These are phyloP conservation scores for Amborella trichopoda DNA, from an alignment of 164 flowering plant species.

Conservation along the genomic window DNA sequence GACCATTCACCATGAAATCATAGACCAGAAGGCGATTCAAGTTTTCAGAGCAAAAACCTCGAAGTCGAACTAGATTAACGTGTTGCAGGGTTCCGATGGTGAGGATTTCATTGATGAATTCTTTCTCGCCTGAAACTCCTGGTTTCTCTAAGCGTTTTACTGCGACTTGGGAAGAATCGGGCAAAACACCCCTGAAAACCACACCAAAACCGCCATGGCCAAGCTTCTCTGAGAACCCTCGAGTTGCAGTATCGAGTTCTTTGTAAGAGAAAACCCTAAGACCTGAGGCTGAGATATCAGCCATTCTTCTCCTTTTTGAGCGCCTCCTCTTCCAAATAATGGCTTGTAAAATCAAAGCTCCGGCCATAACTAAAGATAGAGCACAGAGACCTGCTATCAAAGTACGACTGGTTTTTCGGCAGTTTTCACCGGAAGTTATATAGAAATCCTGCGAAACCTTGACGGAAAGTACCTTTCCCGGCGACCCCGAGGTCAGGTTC, in stretches of 20 bases:
- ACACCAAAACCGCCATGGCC: slow-evolving; percentile 94
- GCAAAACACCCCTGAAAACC: slow-evolving; percentile 50
- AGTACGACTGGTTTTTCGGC: no score
- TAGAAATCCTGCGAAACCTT: no score
- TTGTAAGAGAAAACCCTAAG: slow-evolving; percentile 58
- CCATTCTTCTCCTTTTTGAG: no score
- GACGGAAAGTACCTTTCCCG: no score
- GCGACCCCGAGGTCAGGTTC: no score
- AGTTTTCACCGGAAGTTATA: no score
- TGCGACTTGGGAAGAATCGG: slow-evolving; percentile 48
- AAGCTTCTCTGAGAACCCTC: slow-evolving; percentile 63
- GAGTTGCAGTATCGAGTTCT: slow-evolving; percentile 53
- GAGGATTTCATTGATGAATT: slow-evolving; percentile 82
- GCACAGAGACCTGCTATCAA: no score
- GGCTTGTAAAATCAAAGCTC: no score
- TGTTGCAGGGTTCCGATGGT: slow-evolving; percentile 92
- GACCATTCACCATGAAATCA: slow-evolving; percentile 77
- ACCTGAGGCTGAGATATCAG: no score
- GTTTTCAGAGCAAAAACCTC: slow-evolving; percentile 78
- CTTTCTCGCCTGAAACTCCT: slow-evolving; percentile 54
- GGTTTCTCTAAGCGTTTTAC: slow-evolving; percentile 82
- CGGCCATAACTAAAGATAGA: no score
- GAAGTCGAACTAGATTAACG: slow-evolving; percentile 79
- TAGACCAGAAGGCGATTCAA: slow-evolving; percentile 66
- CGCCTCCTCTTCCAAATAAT: no score